phyloP scores from a whole-genome alignment of 1,139 yeast genomes.

The Scheffersomyces titani region DNA sequence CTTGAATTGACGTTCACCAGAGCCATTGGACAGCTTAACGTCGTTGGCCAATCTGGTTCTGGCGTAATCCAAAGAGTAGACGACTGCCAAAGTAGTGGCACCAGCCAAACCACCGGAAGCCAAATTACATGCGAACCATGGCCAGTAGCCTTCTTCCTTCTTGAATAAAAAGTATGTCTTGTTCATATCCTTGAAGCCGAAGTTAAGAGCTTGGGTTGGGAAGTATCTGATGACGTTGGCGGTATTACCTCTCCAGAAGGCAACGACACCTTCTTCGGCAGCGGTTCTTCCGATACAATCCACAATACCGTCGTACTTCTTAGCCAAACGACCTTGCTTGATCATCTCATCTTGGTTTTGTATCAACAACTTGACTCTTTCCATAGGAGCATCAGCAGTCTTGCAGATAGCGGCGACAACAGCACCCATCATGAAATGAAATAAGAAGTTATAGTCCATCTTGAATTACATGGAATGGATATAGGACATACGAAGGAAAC shows the following conservation, averaged over 20 bases:
- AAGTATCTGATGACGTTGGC: conserved; percentile 57
- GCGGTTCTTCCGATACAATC: conserved; percentile 57
- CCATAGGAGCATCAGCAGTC: conserved; percentile 59
- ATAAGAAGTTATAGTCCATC: conserved; percentile 19
- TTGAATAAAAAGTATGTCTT: conserved; percentile 55
- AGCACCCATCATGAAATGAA: conserved; percentile 56
- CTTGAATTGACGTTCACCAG: conserved; percentile 52
- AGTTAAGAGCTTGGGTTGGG: conserved; percentile 58
- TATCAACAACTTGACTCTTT: conserved; percentile 55
- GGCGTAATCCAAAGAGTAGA: conserved; percentile 56
- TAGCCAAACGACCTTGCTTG: conserved; percentile 55
- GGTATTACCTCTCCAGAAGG: conserved; percentile 62
- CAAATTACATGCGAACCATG: conserved; percentile 56
- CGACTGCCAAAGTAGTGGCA: conserved; percentile 56
- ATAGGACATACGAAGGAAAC: neutral
- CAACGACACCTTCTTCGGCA: conserved; percentile 51
- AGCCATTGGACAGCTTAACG: conserved; percentile 53
- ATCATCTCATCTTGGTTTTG: conserved; percentile 58
- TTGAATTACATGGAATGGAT: conserved; percentile 2
- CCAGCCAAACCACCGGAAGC: conserved; percentile 60
- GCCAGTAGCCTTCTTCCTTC: conserved; percentile 52
- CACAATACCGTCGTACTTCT: conserved; percentile 50
- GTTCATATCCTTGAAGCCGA: conserved; percentile 55
- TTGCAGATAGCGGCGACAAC: conserved; percentile 59
- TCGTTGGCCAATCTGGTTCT: conserved; percentile 59